Conservation (phyloP, 169 alveolate species). For the Eimeria maxima region DNA sequence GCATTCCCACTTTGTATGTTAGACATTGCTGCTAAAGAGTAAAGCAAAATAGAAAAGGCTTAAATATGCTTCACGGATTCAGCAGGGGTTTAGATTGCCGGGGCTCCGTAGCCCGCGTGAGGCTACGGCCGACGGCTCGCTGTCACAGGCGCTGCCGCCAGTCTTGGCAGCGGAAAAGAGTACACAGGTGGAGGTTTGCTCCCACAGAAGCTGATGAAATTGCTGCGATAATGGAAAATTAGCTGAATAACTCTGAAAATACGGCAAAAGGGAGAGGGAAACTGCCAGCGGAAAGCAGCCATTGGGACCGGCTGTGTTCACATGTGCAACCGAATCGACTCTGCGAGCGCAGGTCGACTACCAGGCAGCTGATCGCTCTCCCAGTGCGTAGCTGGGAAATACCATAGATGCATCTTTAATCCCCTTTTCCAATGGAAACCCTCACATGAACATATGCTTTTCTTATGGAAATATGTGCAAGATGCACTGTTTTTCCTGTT, state of each 20-base stretch:
- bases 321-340: slow-evolving; percentile 75
- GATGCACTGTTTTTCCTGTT: neutral
- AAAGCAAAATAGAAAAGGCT: neutral
- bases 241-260: slow-evolving; percentile 26
- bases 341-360: slow-evolving; percentile 55
- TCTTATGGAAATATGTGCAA: neutral
- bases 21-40: slow-evolving; percentile 49
- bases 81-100: slow-evolving; percentile 43
- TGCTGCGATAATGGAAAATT: slow-evolving; percentile 13
- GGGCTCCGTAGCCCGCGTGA: slow-evolving; percentile 76
- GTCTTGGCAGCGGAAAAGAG: slow-evolving; percentile 49
- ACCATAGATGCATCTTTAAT: neutral
- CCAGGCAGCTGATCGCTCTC: slow-evolving; percentile 27
- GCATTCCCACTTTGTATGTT: slow-evolving; percentile 59
- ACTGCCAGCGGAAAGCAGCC: slow-evolving; percentile 34
- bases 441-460: neutral
- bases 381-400: neutral
- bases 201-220: slow-evolving; percentile 24
- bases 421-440: neutral
- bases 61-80: neutral
- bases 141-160: slow-evolving; percentile 69
- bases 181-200: slow-evolving; percentile 25
- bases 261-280: slow-evolving; percentile 15
- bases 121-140: slow-evolving; percentile 83
- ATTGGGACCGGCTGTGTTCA: slow-evolving; percentile 71